Percentiles rank a stretch among this genome's conserved stretches.
These are phyloP conservation scores for Paecilomyces niveus DNA, from an alignment of 2,329 filamentous ascomycete species.

Conservation along the genomic window DNA sequence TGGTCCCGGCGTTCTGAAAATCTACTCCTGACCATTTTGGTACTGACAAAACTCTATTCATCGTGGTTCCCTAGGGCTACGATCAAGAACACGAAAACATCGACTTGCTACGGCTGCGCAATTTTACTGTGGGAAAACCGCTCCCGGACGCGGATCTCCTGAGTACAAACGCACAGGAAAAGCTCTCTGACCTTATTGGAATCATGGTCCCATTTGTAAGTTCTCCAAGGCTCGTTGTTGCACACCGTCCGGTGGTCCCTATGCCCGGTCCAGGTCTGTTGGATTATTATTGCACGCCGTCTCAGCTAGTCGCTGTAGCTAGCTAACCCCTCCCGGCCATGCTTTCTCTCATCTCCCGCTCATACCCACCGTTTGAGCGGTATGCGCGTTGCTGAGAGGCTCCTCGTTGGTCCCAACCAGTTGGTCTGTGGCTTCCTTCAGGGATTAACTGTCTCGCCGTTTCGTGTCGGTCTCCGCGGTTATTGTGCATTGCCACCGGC, in stretches of 20 bases:
- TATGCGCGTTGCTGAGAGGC: background rate
- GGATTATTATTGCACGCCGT: background rate
- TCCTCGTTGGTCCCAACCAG: background rate
- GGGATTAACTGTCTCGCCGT: background rate
- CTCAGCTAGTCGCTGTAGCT: conserved; percentile 3
- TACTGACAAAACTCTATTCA: conserved; percentile 13
- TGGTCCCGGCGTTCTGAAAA: conserved; percentile 9
- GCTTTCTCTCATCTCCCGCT: conserved; percentile 1
- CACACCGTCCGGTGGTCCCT: conserved; percentile 15
- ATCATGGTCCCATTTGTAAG: conserved; percentile 75
- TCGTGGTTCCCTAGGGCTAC: conserved; percentile 54
- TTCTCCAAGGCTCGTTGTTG: conserved; percentile 18
- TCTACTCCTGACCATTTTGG: conserved; percentile 4
- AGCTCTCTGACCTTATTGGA: conserved; percentile 57
- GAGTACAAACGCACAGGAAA: conserved; percentile 55
- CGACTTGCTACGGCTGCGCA: conserved; percentile 69
- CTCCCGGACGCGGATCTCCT: conserved; percentile 61
- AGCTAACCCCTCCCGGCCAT: background rate
- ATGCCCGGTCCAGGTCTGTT: background rate
- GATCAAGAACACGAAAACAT: conserved; percentile 69
- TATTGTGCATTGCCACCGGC: background rate
- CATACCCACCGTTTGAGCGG: background rate
- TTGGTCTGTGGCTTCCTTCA: background rate
- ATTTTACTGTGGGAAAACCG: conserved; percentile 65
- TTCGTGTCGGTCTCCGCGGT: background rate